Conservation (phyloP, 2,329 filamentous ascomycete genomes). For the Neonectria sp. region DNA sequence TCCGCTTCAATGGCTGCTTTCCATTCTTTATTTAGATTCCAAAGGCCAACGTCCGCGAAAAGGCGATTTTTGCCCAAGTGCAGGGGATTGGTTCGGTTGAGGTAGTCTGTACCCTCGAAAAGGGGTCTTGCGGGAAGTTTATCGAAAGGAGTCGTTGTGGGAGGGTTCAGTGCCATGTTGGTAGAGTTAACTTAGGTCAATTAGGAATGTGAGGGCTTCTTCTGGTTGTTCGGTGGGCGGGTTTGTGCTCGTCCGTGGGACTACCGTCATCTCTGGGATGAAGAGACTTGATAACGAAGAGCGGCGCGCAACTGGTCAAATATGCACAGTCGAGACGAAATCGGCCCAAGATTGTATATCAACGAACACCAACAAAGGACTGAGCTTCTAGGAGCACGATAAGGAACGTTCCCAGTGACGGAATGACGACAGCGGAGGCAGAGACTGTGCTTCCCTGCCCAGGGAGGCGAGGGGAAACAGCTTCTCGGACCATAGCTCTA, state of each 20-base stretch:
- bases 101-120: background rate
- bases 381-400: background rate
- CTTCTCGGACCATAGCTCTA: background rate
- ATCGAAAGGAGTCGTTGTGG: too few relatives aligned
- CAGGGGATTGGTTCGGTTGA: background rate
- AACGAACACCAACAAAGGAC: background rate
- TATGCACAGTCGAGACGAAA: background rate
- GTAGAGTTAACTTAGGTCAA: background rate
- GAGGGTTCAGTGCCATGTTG: background rate
- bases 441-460: background rate
- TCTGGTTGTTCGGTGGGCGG: background rate
- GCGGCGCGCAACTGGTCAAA: too few relatives aligned
- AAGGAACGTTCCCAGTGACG: background rate
- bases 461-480: too few relatives aligned
- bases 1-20: background rate
- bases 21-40: background rate
- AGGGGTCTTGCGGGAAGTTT: too few relatives aligned
- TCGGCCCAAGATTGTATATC: background rate
- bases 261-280: background rate
- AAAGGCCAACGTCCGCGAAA: background rate
- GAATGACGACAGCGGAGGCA: background rate
- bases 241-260: background rate
- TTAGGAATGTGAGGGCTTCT: background rate
- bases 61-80: background rate
- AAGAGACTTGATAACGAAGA: background rate